These are phyloP conservation scores for Chlorella sorokiniana DNA, from an alignment of 139 green algal genomes.

Conservation along the genomic window DNA sequence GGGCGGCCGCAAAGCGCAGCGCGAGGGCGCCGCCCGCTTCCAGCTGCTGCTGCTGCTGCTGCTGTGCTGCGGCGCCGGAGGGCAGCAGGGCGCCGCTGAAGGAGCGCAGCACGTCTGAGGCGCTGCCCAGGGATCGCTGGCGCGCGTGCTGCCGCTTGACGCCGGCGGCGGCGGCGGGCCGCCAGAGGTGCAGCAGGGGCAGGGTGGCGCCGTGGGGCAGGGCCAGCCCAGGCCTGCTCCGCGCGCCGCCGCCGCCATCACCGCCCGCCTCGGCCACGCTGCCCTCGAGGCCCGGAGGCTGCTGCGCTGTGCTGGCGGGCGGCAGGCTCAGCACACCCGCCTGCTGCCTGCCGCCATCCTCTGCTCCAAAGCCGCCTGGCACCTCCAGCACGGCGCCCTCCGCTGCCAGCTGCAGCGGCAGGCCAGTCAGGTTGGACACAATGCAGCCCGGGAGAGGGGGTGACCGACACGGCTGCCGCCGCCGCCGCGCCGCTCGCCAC, in stretches of 20 bases:
- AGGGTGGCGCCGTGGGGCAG: constrained; percentile 14
- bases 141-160: not conserved
- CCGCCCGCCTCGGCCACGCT: constrained; percentile 1
- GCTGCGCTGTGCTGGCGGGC: not conserved
- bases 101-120: constrained; percentile 17
- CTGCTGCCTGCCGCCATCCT: not conserved
- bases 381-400: not conserved
- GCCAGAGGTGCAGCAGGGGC: constrained; percentile 32
- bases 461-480: constrained; percentile 19
- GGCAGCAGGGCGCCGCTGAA: constrained; percentile 23
- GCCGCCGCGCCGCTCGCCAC: not conserved
- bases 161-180: not conserved
- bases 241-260: not conserved
- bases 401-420: not conserved
- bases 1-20: constrained; percentile 18
- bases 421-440: constrained; percentile 40
- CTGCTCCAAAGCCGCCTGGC: not conserved
- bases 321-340: not conserved
- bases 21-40: not conserved
- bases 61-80: not conserved
- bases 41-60: not conserved
- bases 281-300: not conserved
- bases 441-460: constrained; percentile 36
- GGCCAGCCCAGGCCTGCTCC: not conserved
- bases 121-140: constrained; percentile 18